Conservation (phyloP, 768 basidiomycete species). For the Clavulina sp. region DNA sequence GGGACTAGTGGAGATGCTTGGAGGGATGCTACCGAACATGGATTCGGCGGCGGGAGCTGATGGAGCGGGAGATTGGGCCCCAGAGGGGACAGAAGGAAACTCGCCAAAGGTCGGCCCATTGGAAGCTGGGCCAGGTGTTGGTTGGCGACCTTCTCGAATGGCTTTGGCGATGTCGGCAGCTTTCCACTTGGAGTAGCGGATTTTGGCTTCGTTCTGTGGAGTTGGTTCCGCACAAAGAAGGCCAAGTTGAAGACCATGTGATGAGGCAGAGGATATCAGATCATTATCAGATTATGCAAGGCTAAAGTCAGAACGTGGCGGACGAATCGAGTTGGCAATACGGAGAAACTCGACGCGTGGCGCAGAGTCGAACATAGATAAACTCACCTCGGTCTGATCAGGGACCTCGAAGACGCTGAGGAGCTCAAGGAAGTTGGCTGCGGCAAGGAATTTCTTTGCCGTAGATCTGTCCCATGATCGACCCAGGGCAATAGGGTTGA, state of each 20-base stretch:
- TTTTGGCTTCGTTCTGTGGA: conserved; percentile 62
- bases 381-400: conserved; percentile 36
- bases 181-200: conserved; percentile 94
- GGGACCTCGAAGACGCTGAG: conserved; percentile 54
- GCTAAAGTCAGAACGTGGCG: background rate
- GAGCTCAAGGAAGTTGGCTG: conserved; percentile 86
- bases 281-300: background rate
- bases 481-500: background rate
- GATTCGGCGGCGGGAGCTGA: background rate
- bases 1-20: background rate
- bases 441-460: conserved; percentile 87
- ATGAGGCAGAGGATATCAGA: too few relatives aligned
- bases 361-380: background rate
- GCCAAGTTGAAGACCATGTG: background rate
- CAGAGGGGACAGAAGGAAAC: background rate
- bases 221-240: background rate
- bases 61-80: background rate
- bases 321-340: background rate
- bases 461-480: conserved; percentile 38
- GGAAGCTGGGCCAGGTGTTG: conserved; percentile 54
- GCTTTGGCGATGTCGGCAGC: conserved; percentile 91
- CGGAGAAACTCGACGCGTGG: conserved; percentile 5
- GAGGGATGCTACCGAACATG: background rate
- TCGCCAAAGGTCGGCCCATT: background rate
- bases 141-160: conserved; percentile 79